Percentiles rank a stretch among this genome's conserved stretches.
phyloP scores from a whole-genome alignment of 176 grass and related monocot species.

The Eleusine coracana region DNA sequence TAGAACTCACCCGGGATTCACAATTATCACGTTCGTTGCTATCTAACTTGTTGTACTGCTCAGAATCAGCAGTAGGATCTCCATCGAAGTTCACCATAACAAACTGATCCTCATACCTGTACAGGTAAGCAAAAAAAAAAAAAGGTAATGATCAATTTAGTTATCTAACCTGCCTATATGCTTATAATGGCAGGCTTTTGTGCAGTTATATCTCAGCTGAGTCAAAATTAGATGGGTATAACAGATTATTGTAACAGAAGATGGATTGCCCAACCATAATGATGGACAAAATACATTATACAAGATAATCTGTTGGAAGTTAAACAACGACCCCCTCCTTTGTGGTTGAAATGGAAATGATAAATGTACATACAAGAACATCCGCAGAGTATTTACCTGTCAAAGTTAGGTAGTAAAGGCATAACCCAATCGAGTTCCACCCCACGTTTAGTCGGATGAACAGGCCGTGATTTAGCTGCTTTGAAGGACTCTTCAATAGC shows the following conservation, averaged over 20 bases:
- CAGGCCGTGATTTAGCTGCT: conserved; percentile 81
- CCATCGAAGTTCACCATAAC: conserved; percentile 99
- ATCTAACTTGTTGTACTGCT: conserved; percentile 84
- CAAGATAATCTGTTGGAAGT: conserved; percentile 14
- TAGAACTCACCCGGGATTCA: conserved; percentile 71
- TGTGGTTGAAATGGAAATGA: conserved; percentile 17
- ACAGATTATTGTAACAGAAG: conserved; percentile 5
- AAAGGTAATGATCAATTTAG: conserved; percentile 20
- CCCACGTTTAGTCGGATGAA: conserved; percentile 89
- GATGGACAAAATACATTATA: not conserved
- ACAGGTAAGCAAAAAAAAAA: conserved; percentile 33
- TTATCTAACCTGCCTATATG: not conserved
- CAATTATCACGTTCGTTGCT: conserved; percentile 64
- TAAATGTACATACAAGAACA: conserved; percentile 3
- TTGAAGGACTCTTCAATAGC: conserved; percentile 91
- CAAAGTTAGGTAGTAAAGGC: conserved; percentile 90
- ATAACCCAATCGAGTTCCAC: conserved; percentile 74
- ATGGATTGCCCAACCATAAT: conserved; percentile 11
- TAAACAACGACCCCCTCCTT: not conserved
- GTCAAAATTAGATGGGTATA: conserved; percentile 4
- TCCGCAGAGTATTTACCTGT: conserved; percentile 56
- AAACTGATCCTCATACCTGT: conserved; percentile 83
- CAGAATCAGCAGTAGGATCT: conserved; percentile 94
- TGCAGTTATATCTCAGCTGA: not conserved
- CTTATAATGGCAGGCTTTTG: not conserved